Base-by-base conservation (phyloP, 345 rosid species). In the Eucalyptus coolabah region DNA sequence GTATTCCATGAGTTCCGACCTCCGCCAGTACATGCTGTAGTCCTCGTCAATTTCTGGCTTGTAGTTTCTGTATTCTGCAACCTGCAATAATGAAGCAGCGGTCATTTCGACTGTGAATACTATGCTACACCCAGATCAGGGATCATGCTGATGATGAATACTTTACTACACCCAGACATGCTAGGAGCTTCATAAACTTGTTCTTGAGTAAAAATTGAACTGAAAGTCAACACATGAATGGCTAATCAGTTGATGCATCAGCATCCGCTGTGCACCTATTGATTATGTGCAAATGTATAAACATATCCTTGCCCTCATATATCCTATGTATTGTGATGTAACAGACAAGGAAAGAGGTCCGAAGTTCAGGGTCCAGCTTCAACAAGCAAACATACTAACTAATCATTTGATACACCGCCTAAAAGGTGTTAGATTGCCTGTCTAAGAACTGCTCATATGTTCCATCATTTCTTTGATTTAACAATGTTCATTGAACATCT, bases 21-120 rank as follows among this genome's bases (percentile, higher is more conserved):
- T 92, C 91, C 94, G 91, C 98, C 97, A 92, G 94, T 95, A 94
- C 94, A 95, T 90, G 91, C 90, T 88, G 50, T 95, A 93, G 83
- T 95, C 97, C 93, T 96, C 99, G 32, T 95, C 95, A 32, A 90
- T 91, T 50, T 93, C 95, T 30, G 87, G 91, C 91, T 95, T 95
- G 93, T 92, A 93, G 87, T 88, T 92, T 87, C 92, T 89, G 91
- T 95, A 95, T 44, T 94, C 94, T 28, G 92, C 90, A 37, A 93
- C 91, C 99, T 97, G 94, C 92, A 88, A 85, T 37, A 87, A 80
- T 32, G 45, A 83, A 72, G n/a, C 28, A 18, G 50, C n/a, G 13
- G 81, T 88, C 83, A 56, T 56, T 32, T 32, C 30, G 59, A 28
- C 37, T 34, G 40, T 17, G 65, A 86, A 32, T 40, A 40, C 83